Evolutionary conservation across 495 filamentous ascomycete species (phyloP).

Genomic region (Hypoxylon intermedium): DNA sequence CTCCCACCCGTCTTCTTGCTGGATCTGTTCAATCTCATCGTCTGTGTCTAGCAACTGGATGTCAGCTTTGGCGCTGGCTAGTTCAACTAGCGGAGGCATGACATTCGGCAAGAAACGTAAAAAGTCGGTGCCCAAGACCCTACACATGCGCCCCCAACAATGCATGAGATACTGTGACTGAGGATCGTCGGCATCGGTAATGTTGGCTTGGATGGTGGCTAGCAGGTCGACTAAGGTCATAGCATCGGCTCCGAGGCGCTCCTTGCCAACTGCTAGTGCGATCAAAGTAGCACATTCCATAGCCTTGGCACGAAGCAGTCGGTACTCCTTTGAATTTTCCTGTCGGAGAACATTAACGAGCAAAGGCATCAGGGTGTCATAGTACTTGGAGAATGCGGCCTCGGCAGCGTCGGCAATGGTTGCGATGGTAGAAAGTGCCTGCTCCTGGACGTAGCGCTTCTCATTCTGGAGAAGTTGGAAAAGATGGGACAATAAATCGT

Average conservation of each 20-base stretch:
- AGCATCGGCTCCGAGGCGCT: slow-evolving; percentile 87
- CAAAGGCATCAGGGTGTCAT: slow-evolving; percentile 92
- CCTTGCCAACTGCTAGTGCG: slow-evolving; percentile 91
- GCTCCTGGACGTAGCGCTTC: slow-evolving; percentile 97
- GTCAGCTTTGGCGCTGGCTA: slow-evolving; percentile 95
- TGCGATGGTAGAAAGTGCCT: slow-evolving; percentile 96
- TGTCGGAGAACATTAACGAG: slow-evolving; percentile 86
- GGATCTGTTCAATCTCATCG: slow-evolving; percentile 87
- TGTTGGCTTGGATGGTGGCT: slow-evolving; percentile 83
- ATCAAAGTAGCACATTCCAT: slow-evolving; percentile 99
- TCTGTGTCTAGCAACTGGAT: slow-evolving; percentile 97
- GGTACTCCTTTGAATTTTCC: slow-evolving; percentile 89
- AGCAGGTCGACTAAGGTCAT: slow-evolving; percentile 84
- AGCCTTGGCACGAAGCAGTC: slow-evolving; percentile 91
- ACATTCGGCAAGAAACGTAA: slow-evolving; percentile 89
- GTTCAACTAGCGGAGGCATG: slow-evolving; percentile 90
- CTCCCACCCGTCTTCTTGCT: slow-evolving; percentile 98
- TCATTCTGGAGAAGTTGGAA: slow-evolving; percentile 84
- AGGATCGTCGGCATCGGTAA: slow-evolving; percentile 92
- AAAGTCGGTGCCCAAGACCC: slow-evolving; percentile 88
- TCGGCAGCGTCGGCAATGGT: slow-evolving; percentile 98
- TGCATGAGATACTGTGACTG: slow-evolving; percentile 97
- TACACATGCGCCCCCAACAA: slow-evolving; percentile 99
- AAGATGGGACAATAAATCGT: slow-evolving; percentile 80
- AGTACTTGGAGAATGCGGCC: slow-evolving; percentile 93